Conservation (phyloP, 768 basidiomycete genomes). For the Galerina sulciceps region DNA sequence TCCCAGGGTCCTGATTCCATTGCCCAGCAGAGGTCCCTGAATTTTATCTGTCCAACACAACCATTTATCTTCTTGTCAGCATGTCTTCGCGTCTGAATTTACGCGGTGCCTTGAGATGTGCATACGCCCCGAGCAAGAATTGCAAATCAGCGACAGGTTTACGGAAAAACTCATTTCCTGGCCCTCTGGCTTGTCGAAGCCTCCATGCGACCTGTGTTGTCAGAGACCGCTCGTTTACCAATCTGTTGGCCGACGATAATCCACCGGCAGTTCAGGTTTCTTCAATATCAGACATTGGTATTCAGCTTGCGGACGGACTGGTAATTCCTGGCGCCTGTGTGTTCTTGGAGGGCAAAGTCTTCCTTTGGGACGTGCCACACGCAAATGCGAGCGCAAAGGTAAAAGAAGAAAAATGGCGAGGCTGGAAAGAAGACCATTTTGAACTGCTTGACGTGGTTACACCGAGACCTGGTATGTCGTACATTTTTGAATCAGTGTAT, state of each 20-base stretch:
- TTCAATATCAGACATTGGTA: conserved; percentile 64
- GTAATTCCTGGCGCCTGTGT: conserved; percentile 78
- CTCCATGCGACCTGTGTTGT: conserved; percentile 21
- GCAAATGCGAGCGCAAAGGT: conserved; percentile 18
- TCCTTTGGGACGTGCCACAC: conserved; percentile 85
- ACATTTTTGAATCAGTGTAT: neutral
- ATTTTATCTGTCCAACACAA: neutral
- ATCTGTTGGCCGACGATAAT: conserved; percentile 72
- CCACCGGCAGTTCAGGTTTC: conserved; percentile 75
- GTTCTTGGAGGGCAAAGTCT: conserved; percentile 84
- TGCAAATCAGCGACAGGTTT: neutral
- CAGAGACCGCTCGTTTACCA: conserved; percentile 54
- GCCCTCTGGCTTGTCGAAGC: conserved; percentile 1
- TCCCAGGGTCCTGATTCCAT: too few relatives aligned
- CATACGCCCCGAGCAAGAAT: neutral
- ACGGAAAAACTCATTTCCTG: neutral
- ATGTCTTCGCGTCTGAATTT: conserved; percentile 2
- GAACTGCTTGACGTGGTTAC: conserved; percentile 80
- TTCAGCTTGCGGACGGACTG: conserved; percentile 79
- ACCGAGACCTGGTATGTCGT: conserved; percentile 80
- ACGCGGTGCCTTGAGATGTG: neutral
- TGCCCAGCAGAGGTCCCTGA: too few relatives aligned
- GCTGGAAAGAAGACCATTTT: conserved; percentile 77
- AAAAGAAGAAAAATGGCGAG: conserved; percentile 51
- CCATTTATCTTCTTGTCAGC: neutral